phyloP scores from a whole-genome alignment of 352 stramenopile species.

The Globisporangium iwayamae region DNA sequence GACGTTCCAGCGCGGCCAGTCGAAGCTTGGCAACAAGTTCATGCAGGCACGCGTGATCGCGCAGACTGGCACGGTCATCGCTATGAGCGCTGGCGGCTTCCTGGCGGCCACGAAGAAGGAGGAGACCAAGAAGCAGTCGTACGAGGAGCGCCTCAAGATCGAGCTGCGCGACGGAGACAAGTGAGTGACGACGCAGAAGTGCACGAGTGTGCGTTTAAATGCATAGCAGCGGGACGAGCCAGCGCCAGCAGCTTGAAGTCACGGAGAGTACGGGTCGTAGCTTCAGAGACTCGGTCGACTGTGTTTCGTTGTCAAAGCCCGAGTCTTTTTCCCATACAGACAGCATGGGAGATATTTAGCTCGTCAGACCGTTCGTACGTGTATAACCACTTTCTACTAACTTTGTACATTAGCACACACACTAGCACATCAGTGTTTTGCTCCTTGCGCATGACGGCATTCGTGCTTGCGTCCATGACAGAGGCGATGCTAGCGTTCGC shows the following conservation, averaged over 20 bases:
- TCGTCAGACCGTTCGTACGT: not conserved
- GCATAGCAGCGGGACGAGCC: not conserved
- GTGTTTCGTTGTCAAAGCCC: not conserved
- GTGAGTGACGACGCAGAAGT: not conserved
- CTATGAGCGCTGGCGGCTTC: conserved; percentile 46
- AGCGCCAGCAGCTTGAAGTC: not conserved
- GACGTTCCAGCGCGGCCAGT: conserved; percentile 70
- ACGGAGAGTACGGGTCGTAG: not conserved
- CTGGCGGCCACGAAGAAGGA: conserved; percentile 46
- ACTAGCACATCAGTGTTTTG: not conserved
- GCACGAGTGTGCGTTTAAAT: not conserved
- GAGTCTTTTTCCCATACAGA: not conserved
- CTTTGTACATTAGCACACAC: not conserved
- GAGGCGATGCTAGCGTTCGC: no score
- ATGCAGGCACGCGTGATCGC: conserved; percentile 78
- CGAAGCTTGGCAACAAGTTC: conserved; percentile 76
- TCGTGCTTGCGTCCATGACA: not conserved
- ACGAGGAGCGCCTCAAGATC: conserved; percentile 74
- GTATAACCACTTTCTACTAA: not conserved
- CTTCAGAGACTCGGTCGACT: not conserved
- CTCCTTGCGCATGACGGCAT: not conserved
- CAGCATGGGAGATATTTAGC: not conserved
- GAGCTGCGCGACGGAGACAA: conserved; percentile 31
- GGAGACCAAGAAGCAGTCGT: conserved; percentile 48
- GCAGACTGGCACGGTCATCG: conserved; percentile 69